These are phyloP conservation scores for Hanseniaspora occidentalis DNA, from an alignment of 805 yeast genomes.

Conservation along the genomic window DNA sequence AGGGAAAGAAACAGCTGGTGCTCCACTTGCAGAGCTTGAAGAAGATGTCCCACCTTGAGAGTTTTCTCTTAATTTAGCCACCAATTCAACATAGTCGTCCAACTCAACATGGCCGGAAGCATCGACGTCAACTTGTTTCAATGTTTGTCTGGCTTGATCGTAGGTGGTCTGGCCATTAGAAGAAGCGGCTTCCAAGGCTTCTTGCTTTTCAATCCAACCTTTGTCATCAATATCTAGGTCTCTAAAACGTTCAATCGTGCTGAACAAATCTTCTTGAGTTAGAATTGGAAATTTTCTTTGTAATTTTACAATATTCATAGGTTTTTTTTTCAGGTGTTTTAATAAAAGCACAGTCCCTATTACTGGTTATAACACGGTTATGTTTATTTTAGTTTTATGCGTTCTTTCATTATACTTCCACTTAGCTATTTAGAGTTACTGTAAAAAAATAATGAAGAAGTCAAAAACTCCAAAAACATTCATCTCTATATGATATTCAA, in stretches of 20 bases:
- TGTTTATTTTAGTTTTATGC: too few relatives aligned
- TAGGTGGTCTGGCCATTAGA: conserved; percentile 70
- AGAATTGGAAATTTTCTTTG: conserved; percentile 77
- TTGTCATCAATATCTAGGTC: conserved; percentile 78
- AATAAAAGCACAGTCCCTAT: too few relatives aligned
- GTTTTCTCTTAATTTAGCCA: conserved; percentile 58
- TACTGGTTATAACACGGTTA: too few relatives aligned
- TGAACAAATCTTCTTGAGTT: conserved; percentile 76
- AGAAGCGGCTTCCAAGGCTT: conserved; percentile 73
- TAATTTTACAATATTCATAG: conserved; percentile 52
- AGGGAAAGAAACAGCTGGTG: conserved; percentile 17
- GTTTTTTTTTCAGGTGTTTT: background rate
- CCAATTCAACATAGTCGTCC: conserved; percentile 82
- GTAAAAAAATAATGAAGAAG: too few relatives aligned
- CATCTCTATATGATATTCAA: too few relatives aligned
- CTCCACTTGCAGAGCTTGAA: conserved; percentile 11
- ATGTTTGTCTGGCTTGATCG: conserved; percentile 87
- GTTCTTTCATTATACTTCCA: too few relatives aligned
- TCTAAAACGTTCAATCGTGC: conserved; percentile 77
- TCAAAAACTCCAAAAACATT: too few relatives aligned
- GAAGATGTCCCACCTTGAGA: conserved; percentile 13
- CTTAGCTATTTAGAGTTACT: too few relatives aligned
- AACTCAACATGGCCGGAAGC: conserved; percentile 95
- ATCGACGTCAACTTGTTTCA: conserved; percentile 83
- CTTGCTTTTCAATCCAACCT: conserved; percentile 90